Conservation (phyloP, 2,329 filamentous ascomycete genomes). For the Cladophialophora bantiana region DNA sequence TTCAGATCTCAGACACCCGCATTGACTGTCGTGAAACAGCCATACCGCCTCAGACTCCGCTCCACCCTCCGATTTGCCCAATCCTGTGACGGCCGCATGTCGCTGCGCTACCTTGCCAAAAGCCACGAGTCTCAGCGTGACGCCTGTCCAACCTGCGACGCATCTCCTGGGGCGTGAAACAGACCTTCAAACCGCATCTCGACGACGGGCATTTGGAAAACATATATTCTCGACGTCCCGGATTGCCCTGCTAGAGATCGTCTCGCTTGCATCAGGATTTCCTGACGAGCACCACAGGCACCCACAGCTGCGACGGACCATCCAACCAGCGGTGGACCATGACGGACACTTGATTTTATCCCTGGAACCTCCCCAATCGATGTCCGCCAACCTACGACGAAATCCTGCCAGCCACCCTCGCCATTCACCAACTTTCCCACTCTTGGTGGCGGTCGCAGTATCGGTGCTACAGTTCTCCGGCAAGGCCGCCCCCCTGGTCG, state of each 20-base stretch:
- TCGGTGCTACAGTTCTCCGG: conserved; percentile 24
- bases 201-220: conserved; percentile 6
- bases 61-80: conserved; percentile 23
- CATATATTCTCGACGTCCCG: conserved; percentile 7
- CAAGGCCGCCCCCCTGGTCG: conserved; percentile 21
- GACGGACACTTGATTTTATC: conserved; percentile 22
- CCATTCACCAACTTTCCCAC: conserved; percentile 27
- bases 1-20: conserved; percentile 16
- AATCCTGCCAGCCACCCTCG: conserved; percentile 32
- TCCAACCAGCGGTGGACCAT: conserved; percentile 29
- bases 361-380: conserved; percentile 39
- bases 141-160: conserved; percentile 24
- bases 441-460: conserved; percentile 11
- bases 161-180: conserved; percentile 27
- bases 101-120: conserved; percentile 1
- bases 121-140: conserved; percentile 16
- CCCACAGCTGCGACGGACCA: conserved; percentile 1
- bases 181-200: conserved; percentile 10
- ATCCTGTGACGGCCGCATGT: conserved; percentile 7
- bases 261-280: conserved; percentile 27
- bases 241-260: conserved; percentile 13
- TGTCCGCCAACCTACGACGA: conserved; percentile 1
- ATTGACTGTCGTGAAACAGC: conserved; percentile 30
- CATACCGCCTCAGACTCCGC: conserved; percentile 27
- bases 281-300: conserved; percentile 12